These are phyloP conservation scores for Canna indica DNA, from an alignment of 176 grass and related monocot genomes.

Conservation along the genomic window DNA sequence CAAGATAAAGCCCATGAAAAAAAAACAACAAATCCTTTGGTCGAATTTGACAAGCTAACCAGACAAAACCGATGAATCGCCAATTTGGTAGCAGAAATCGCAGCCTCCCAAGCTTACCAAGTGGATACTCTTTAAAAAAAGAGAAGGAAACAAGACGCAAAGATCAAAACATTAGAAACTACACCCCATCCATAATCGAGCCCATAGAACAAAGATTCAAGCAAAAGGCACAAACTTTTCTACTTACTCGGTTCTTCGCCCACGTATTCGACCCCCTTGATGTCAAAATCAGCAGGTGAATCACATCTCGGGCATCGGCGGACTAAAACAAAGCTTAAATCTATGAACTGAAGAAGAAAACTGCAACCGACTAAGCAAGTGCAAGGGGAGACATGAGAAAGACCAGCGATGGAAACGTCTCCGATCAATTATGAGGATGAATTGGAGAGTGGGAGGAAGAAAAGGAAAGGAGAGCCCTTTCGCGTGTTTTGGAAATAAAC, in stretches of 20 bases:
- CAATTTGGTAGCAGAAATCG: slow-evolving; percentile 5
- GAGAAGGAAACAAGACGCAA: neutral
- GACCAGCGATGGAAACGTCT: neutral
- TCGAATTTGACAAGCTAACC: neutral
- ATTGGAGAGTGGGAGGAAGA: neutral
- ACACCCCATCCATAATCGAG: neutral
- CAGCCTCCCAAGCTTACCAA: neutral
- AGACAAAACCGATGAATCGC: neutral
- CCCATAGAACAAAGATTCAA: slow-evolving; percentile 2
- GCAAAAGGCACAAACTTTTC: slow-evolving; percentile 7
- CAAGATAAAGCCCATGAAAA: neutral
- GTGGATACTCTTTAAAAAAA: neutral
- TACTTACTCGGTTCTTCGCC: neutral
- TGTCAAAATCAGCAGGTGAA: neutral
- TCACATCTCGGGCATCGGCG: neutral
- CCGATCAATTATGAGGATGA: neutral
- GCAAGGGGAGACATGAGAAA: neutral
- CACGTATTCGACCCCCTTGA: neutral
- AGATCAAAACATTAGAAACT: neutral
- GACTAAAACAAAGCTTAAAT: neutral
- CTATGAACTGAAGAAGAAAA: neutral
- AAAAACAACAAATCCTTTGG: neutral
- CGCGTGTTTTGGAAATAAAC: neutral
- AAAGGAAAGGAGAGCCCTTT: slow-evolving; percentile 4
- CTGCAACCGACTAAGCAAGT: neutral